These are phyloP conservation scores for Coemansia reversa DNA, from an alignment of 192 early-diverging fungal species.

Conservation along the genomic window DNA sequence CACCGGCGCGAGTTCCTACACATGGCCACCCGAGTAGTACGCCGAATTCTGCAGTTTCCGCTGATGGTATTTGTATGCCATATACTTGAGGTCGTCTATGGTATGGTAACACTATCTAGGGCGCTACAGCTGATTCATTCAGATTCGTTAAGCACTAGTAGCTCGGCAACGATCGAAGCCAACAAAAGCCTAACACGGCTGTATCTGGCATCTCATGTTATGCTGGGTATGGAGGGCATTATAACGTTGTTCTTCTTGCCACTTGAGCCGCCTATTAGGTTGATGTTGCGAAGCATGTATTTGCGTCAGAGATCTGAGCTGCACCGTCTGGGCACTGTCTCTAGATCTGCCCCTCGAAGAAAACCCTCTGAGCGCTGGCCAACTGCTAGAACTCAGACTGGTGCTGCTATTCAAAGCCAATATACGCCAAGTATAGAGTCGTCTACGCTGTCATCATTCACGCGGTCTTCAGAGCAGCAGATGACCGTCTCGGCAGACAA, in stretches of 20 bases:
- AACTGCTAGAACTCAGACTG: background rate
- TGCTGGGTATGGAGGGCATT: conserved; percentile 49
- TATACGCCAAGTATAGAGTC: conserved; percentile 8
- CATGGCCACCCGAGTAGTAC: conserved; percentile 31
- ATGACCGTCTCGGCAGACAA: background rate
- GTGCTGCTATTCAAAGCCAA: background rate
- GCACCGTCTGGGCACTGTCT: conserved; percentile 23
- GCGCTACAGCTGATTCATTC: conserved; percentile 28
- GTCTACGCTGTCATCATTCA: conserved; percentile 11
- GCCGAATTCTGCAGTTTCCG: conserved; percentile 52
- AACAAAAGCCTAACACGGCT: conserved; percentile 28
- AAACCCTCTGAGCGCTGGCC: conserved; percentile 23
- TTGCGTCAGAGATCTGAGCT: conserved; percentile 25
- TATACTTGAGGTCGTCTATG: conserved; percentile 45
- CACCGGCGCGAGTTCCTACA: conserved; percentile 34
- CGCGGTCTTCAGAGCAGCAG: background rate
- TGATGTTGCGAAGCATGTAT: conserved; percentile 43
- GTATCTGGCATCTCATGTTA: conserved; percentile 40
- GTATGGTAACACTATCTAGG: conserved; percentile 26
- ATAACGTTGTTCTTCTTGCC: conserved; percentile 45
- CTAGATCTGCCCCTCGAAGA: conserved; percentile 11
- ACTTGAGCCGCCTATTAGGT: conserved; percentile 46
- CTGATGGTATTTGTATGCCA: conserved; percentile 49
- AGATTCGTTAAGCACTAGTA: background rate
- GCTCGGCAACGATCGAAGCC: background rate